phyloP scores from a whole-genome alignment of 208 protist genomes.

The Trypanosoma scelopori region DNA sequence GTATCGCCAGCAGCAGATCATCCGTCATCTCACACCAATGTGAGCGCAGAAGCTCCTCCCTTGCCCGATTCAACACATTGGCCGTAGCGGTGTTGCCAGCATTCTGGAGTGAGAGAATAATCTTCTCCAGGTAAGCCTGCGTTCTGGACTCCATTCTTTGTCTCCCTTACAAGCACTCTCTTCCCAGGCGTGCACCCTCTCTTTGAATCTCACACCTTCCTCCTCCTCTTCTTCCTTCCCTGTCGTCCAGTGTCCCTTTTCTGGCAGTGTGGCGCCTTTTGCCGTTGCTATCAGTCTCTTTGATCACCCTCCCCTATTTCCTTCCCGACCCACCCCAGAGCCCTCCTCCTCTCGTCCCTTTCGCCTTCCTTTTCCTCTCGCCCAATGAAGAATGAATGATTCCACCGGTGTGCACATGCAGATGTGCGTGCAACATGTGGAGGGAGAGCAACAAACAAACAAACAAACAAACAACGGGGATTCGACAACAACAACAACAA shows the following conservation, averaged over 20 bases:
- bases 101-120: constrained; percentile 38
- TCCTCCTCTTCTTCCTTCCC: not conserved
- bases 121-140: constrained; percentile 42
- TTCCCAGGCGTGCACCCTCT: not conserved
- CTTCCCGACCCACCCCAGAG: no score
- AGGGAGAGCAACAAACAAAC: not conserved
- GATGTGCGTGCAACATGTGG: not conserved
- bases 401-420: not conserved
- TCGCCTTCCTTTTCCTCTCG: constrained; percentile 6
- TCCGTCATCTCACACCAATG: constrained; percentile 84
- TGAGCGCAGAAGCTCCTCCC: constrained; percentile 39
- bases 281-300: not conserved
- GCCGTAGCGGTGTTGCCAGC: constrained; percentile 39
- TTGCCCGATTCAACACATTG: constrained; percentile 35
- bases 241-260: not conserved
- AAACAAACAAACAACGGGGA: not conserved
- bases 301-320: no score
- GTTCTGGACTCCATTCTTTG: constrained; percentile 38
- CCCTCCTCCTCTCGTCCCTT: not conserved
- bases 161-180: not conserved
- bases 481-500: no score
- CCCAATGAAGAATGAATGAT: constrained; percentile 13
- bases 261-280: not conserved
- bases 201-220: no score
- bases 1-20: constrained; percentile 59